Evolutionary conservation across 257 asterid genomes (phyloP), one percentile per base, ranked within the genome.

Genomic region (Forsythia suspensa): DNA sequence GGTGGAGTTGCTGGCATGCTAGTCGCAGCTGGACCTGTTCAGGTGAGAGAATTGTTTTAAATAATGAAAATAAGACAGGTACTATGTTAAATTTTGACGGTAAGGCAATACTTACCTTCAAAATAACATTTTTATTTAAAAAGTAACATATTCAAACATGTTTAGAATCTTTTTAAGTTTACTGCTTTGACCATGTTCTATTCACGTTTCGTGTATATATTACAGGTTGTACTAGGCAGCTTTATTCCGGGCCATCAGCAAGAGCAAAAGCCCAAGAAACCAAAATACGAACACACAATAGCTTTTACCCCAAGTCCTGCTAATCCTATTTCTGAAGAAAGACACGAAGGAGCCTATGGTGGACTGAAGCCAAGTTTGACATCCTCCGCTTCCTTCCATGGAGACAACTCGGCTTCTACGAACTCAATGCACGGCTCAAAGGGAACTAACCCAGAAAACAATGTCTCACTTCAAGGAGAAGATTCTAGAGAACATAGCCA

Each of bases 1-100:
- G 98, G 98, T 80, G 99, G 97, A 42, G 91, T 95, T 78, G 99
- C 97, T 34, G 98, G 98, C 83, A 88, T 92, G 96, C 85, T 95
- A 74, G 86, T 95, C 15, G 98, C 98, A 4, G 94, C 93, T 36
- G 94, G 93, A 67, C 89, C 97, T 18, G 86, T 95, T 82, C 97
- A 92, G 98, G 98, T 95, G 43, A 44, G 91, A 52, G 20, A 2
- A 8, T 24, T 61, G 4, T 55, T 55, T 55, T 55, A 8, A 18
- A 55, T n/a, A 55, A 55, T 55, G 65, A 4, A n/a, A n/a, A 18
- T 55, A 55, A n/a, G 29, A 55, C 11, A 6, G 29, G 29, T 2
- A 18, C 11, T 1, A n/a, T 55, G 65, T 55, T n/a, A 46, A 48
- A 48, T 15, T 8, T 43, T 13, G 48, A 43, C 48, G 10, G 3